Base-by-base conservation (phyloP, 2,329 filamentous ascomycete genomes). In the Nemania bipapillata region DNA sequence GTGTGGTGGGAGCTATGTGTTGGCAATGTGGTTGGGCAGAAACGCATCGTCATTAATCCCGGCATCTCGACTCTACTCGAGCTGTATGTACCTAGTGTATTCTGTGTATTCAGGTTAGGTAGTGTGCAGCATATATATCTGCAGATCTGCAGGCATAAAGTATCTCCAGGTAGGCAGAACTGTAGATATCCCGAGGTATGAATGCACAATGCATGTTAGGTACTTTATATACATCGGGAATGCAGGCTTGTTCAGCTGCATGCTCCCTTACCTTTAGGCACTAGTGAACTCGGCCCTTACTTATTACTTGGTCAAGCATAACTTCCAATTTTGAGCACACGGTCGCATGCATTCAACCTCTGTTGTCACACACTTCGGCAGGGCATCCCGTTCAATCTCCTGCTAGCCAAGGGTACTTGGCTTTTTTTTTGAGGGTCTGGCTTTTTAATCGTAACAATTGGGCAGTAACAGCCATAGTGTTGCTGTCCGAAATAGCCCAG, bases 21-120 rank as follows among this genome's bases (percentile, higher is more conserved):
- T 78, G 77, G 77, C 77, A 78, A 75, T 75, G 61, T 77, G 75
- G 77, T 78, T 78, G 77, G 77, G 77, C 77, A 72, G 69, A 71
- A 65, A 73, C 70, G 70, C 71, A 72, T 73, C 65, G 55, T 65
- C 66, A 20, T 64, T 61, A 63, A 63, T 61, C 57, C 53, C 54
- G 45, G 45, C 22, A 50, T 49, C 50, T 37, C 42, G 24, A 24
- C 47, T 45, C 11, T 45, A 45, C 40, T 40, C 37, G 37, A 40
- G 11, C 37, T 40, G 37, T 40, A 15, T 15, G n/a, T n/a, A n/a
- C n/a, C n/a, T n/a, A n/a, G n/a, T n/a, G n/a, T n/a, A n/a, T n/a
- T n/a, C n/a, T 30, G 55, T 47, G 32, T 47, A 58, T 40, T 45
- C 17, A 45, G 3, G 8, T 45, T 40, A 40, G 37, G 37, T 40